These are phyloP conservation scores for Codiaeum variegatum DNA, from an alignment of 441 rosid genomes.

Conservation along the genomic window DNA sequence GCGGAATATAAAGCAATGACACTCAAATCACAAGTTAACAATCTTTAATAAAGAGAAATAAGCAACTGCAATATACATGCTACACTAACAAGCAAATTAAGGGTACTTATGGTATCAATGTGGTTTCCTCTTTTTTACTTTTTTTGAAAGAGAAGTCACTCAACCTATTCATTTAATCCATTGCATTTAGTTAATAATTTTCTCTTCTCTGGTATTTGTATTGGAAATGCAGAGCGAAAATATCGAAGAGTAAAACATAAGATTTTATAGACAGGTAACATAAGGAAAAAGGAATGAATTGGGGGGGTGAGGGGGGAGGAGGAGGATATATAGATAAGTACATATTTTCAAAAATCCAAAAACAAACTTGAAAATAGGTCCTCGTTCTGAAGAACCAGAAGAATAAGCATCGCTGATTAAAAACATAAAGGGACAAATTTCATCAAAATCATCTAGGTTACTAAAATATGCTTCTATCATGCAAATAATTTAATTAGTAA, in stretches of 20 bases:
- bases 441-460: neutral
- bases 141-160: neutral
- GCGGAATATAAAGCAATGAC: constrained; percentile 25
- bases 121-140: neutral
- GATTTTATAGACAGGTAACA: neutral
- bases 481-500: neutral
- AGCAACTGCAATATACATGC: neutral
- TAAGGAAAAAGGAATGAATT: neutral
- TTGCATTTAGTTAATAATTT: neutral
- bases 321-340: neutral
- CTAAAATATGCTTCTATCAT: neutral
- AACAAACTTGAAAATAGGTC: neutral
- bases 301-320: neutral
- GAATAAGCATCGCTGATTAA: neutral
- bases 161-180: neutral
- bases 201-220: neutral
- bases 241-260: neutral
- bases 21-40: constrained; percentile 9
- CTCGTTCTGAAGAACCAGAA: neutral
- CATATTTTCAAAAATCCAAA: neutral
- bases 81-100: neutral
- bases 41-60: neutral
- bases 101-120: neutral
- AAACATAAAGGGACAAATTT: neutral
- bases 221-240: neutral